Conservation (phyloP, 2,329 filamentous ascomycete species). For the Arthroderma sp. region DNA sequence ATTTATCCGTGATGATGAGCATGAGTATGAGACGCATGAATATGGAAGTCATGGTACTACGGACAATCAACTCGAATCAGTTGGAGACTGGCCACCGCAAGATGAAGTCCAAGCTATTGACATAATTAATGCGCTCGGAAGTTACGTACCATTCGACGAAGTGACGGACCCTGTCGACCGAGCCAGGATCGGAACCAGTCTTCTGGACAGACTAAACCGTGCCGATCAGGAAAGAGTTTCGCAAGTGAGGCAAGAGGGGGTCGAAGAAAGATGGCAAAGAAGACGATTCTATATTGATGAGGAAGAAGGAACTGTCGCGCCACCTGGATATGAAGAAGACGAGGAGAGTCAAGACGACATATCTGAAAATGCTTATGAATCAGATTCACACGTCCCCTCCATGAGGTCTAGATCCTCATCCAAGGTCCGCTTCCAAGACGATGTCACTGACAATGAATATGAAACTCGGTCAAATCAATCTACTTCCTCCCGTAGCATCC, state of each 20-base stretch:
- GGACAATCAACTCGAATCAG: conserved; percentile 16
- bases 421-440: conserved; percentile 64
- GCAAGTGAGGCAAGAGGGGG: conserved; percentile 26
- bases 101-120: conserved; percentile 28
- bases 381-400: conserved; percentile 27
- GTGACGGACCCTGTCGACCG: conserved; percentile 30
- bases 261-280: conserved; percentile 62
- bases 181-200: conserved; percentile 26
- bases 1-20: neutral
- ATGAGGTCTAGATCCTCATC: conserved; percentile 60
- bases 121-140: conserved; percentile 29
- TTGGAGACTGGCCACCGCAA: conserved; percentile 26
- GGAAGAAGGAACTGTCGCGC: conserved; percentile 60
- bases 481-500: conserved; percentile 56
- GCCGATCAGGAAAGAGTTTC: conserved; percentile 24
- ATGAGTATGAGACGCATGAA: neutral
- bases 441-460: conserved; percentile 49
- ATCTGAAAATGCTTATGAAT: conserved; percentile 16
- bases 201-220: conserved; percentile 22
- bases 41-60: neutral
- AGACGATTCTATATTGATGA: conserved; percentile 73
- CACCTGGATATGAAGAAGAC: conserved; percentile 44
- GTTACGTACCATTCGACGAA: conserved; percentile 28
- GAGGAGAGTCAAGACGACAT: conserved; percentile 42
- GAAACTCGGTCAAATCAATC: conserved; percentile 60